Evolutionary conservation across 345 rosid genomes (phyloP).

Genomic region (Boechera retrofracta): DNA sequence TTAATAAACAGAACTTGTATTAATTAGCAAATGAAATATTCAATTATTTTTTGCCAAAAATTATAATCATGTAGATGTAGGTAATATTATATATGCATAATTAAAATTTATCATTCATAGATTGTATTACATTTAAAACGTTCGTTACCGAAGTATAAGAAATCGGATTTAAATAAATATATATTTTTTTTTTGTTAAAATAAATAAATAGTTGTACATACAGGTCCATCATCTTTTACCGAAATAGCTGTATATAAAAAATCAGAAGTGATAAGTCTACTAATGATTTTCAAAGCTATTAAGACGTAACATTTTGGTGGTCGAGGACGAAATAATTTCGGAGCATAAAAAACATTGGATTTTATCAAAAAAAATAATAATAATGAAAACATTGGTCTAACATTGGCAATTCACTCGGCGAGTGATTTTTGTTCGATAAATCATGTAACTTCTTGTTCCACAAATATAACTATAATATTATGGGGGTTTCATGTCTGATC

Average conservation of each 20-base stretch:
- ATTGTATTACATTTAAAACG: neutral
- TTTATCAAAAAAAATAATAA: no score
- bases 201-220: constrained; percentile 1
- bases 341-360: neutral
- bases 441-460: neutral
- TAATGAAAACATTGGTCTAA: no score
- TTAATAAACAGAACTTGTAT: constrained; percentile 21
- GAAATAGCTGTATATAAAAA: neutral
- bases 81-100: neutral
- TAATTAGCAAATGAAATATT: constrained; percentile 22
- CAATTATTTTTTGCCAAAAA: neutral
- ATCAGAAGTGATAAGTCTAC: neutral
- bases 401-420: no score
- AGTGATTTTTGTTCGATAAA: neutral
- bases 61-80: constrained; percentile 14
- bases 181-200: neutral
- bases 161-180: neutral
- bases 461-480: neutral
- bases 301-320: constrained; percentile 2
- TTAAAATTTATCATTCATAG: neutral
- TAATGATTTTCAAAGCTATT: neutral
- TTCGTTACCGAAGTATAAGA: neutral
- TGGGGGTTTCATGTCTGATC: neutral
- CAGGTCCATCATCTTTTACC: neutral
- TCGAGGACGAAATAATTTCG: neutral